phyloP scores from a whole-genome alignment of 129 eudicot genomes.

The Mikania micrantha region DNA sequence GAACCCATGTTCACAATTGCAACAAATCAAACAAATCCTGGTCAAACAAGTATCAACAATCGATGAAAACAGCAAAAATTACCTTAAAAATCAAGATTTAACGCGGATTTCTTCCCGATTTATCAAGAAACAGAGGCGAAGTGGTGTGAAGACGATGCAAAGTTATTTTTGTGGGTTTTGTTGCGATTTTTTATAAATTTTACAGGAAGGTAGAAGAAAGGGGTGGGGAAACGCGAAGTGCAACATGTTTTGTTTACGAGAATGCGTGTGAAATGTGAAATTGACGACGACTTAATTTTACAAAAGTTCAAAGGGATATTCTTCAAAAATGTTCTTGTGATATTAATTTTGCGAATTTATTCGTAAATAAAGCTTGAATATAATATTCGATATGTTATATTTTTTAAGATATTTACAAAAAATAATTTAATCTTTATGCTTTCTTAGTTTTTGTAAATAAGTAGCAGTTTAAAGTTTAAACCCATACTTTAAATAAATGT shows the following conservation, averaged over 20 bases:
- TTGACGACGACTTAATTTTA: neutral
- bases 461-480: too few relatives aligned
- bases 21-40: conserved; percentile 1
- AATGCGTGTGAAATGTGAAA: conserved; percentile 15
- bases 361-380: neutral
- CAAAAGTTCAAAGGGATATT: conserved; percentile 7
- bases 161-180: conserved; percentile 15
- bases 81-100: conserved; percentile 14
- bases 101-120: conserved; percentile 4
- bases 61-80: conserved; percentile 2
- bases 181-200: neutral
- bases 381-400: neutral
- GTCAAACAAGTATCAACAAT: conserved; percentile 14
- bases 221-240: conserved; percentile 10
- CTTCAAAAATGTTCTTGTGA: conserved; percentile 1
- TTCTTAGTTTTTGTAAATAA: neutral
- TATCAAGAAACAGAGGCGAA: conserved; percentile 19
- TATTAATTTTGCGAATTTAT: neutral
- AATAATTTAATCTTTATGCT: neutral
- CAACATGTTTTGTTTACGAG: neutral
- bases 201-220: neutral
- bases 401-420: neutral
- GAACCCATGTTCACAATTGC: conserved; percentile 9
- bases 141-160: conserved; percentile 27
- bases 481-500: too few relatives aligned